Percentiles rank a stretch among this genome's conserved stretches.
phyloP scores from a whole-genome alignment of 306 rosid genomes.

The Citrullus amarus region DNA sequence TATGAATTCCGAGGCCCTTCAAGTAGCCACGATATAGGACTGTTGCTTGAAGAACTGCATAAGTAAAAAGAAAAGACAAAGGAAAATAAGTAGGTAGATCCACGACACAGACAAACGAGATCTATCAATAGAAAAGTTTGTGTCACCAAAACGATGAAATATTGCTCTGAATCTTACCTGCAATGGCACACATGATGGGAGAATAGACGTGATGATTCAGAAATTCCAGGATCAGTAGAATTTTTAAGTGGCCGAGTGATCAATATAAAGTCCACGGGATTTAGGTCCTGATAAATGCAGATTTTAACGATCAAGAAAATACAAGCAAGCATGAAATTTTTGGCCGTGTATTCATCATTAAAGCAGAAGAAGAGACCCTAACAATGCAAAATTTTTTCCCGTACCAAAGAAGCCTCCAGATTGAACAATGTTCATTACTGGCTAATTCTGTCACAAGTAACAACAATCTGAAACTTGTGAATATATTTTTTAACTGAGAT shows the following conservation, averaged over 20 bases:
- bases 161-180: conserved; percentile 43
- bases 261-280: conserved; percentile 70
- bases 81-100: too few species aligned
- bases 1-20: conserved; percentile 64
- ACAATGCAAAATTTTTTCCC: background rate
- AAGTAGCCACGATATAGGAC: conserved; percentile 80
- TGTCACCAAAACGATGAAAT: background rate
- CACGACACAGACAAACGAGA: background rate
- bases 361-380: background rate
- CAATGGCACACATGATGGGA: conserved; percentile 81
- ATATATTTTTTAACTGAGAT: background rate
- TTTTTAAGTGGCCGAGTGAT: conserved; percentile 45
- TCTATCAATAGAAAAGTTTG: conserved; percentile 5
- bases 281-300: conserved; percentile 31
- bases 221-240: conserved; percentile 26
- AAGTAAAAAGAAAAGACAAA: background rate
- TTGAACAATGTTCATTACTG: background rate
- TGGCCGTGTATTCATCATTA: background rate
- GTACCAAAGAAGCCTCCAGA: background rate
- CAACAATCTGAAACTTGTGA: background rate
- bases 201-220: conserved; percentile 41
- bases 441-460: background rate
- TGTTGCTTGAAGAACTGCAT: conserved; percentile 51
- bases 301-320: background rate
- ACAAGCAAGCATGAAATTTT: background rate